A percentile compares a stretch with the other conserved stretches of the same genome.
These are phyloP conservation scores for Fusarium sp. DNA, from an alignment of 2,329 filamentous ascomycete genomes.

Conservation along the genomic window DNA sequence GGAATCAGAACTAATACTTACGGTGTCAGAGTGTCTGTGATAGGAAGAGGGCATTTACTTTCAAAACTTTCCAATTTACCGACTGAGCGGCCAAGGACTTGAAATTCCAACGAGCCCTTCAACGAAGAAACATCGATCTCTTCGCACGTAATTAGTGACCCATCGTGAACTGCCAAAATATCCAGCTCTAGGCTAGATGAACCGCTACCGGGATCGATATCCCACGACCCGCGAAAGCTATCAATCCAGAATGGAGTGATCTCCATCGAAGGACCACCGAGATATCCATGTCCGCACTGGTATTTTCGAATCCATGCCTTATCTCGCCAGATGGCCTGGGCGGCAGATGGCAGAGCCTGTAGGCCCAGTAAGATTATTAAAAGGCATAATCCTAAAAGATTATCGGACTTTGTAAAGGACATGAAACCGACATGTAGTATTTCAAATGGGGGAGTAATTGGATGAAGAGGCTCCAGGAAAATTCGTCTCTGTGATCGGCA, in stretches of 20 bases:
- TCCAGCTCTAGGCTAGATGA: not conserved
- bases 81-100: not conserved
- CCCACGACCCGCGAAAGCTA: not conserved
- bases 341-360: not conserved
- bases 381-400: not conserved
- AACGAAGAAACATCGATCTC: not conserved
- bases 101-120: not conserved
- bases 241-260: not conserved
- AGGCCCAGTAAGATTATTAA: not conserved
- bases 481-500: not conserved
- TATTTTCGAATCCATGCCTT: slow-evolving; percentile 5
- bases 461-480: not conserved
- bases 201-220: not conserved
- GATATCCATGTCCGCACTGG: not conserved
- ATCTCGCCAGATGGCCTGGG: not conserved
- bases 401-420: not conserved
- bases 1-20: not conserved
- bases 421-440: not conserved
- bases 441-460: too few relatives aligned
- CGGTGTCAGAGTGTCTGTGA: not conserved
- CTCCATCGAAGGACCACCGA: not conserved
- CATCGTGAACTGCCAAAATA: not conserved
- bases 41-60: not conserved
- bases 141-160: not conserved
- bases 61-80: not conserved